phyloP scores from a whole-genome alignment of 306 rosid species.

The Ziziphus jujuba region DNA sequence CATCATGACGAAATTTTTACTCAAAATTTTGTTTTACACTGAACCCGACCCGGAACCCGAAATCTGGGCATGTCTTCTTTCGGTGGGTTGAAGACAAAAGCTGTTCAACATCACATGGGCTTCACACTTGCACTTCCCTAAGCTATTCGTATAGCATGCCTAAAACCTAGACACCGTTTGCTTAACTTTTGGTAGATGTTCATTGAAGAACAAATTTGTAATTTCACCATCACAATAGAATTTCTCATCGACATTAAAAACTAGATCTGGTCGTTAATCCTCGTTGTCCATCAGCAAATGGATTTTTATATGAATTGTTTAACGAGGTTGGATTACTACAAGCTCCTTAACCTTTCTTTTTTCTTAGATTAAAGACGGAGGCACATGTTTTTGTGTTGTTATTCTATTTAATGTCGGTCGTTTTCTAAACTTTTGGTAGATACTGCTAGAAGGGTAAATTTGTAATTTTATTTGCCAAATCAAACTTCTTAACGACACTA shows the following conservation, averaged over 20 bases:
- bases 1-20: constrained; percentile 23
- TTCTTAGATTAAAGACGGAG: too few species aligned
- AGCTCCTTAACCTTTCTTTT: too few species aligned
- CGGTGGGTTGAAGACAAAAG: constrained; percentile 33
- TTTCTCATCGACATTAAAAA: neutral
- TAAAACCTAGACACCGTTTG: constrained; percentile 12
- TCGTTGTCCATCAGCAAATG: too few species aligned
- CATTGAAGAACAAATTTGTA: neutral
- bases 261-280: neutral
- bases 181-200: neutral
- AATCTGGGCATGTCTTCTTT: constrained; percentile 7
- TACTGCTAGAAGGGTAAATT: too few species aligned
- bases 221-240: neutral
- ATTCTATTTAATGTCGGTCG: too few species aligned
- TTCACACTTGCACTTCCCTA: neutral
- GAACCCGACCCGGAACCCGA: constrained; percentile 4
- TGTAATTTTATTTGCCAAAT: too few species aligned
- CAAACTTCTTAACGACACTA: too few species aligned
- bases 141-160: constrained; percentile 12
- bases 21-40: neutral
- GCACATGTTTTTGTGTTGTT: too few species aligned
- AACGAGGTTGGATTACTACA: too few species aligned
- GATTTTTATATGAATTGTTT: too few species aligned
- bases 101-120: constrained; percentile 39
- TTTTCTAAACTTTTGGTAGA: too few species aligned